Evolutionary conservation across 2,329 filamentous ascomycete genomes (phyloP).

Genomic region (Colletotrichum filicis): DNA sequence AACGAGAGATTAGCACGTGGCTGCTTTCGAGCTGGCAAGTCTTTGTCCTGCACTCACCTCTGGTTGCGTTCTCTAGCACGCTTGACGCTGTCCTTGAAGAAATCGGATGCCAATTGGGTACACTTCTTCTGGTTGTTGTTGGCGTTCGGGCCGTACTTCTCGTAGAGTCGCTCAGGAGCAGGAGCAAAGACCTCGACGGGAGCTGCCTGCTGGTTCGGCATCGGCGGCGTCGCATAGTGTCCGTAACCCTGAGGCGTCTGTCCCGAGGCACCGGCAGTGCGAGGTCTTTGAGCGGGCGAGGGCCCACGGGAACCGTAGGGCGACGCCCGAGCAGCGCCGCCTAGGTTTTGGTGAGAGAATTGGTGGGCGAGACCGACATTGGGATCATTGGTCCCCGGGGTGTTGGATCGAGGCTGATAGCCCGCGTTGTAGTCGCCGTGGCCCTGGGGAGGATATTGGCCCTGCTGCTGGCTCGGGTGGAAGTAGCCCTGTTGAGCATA

Average conservation of each 20-base stretch:
- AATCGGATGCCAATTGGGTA: conserved; percentile 80
- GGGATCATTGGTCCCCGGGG: conserved; percentile 78
- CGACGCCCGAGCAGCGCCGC: conserved; percentile 74
- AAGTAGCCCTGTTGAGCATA: conserved; percentile 68
- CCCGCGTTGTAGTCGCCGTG: conserved; percentile 57
- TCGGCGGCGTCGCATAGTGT: conserved; percentile 75
- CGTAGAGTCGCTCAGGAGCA: conserved; percentile 87
- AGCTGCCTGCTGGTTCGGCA: conserved; percentile 66
- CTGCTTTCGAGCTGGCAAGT: background rate
- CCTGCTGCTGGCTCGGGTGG: conserved; percentile 67
- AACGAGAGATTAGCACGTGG: background rate
- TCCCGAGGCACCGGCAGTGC: conserved; percentile 79
- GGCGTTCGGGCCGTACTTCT: conserved; percentile 74
- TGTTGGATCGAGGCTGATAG: conserved; percentile 65
- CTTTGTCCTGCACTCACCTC: conserved; percentile 68
- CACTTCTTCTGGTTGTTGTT: conserved; percentile 79
- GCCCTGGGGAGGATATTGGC: conserved; percentile 51
- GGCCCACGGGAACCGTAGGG: conserved; percentile 76
- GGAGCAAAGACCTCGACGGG: conserved; percentile 79
- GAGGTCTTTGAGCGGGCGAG: conserved; percentile 80
- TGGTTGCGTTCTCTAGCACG: conserved; percentile 94
- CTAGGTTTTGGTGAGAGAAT: conserved; percentile 95
- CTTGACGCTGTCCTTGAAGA: conserved; percentile 99
- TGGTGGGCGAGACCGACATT: conserved; percentile 94
- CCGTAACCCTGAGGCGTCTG: conserved; percentile 71